Evolutionary conservation across 192 early-diverging fungal species (phyloP), one percentile per base, ranked within the genome.

Genomic region (Rhizoclosmatium sp.): DNA sequence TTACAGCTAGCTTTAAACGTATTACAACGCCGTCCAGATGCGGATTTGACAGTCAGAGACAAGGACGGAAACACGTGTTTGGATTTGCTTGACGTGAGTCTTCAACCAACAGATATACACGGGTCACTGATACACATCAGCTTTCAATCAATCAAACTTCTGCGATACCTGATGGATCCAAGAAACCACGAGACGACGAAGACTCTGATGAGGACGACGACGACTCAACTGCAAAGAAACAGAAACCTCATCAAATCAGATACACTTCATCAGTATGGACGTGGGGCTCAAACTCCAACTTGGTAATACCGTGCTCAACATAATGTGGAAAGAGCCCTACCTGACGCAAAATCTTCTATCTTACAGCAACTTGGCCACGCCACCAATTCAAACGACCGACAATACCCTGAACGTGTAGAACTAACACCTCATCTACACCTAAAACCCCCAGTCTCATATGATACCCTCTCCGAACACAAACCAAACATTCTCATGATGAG

Each of bases 211-310:
- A 65, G 16, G 85, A 90, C 82, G 81, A 23, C 14, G 88, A 78
- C 78, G 84, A 65, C 73, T 47, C 80, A 86, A 40, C 39, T 83
- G 12, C 86, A 7, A 72, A 82, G 3, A 42, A 71, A 65, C 44
- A 80, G 68, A 1, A 54, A 46, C 39, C 80, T 76, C 60, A 75
- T 42, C 77, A 48, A 40, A 21, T 47, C 70, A 59, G 23, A 65
- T 65, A 75, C 80, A 23, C 76, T 58, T 86, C 75, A 19, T 75
- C 82, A 56, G 70, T 94, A 1, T 95, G 92, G 80, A 92, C 91
- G 1, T 95, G 93, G 93, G 93, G 93, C 41, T 76, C 84, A 40
- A 94, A 94, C 62, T 82, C 60, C 66, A 93, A 92, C 75, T 23
- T 76, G 10, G 75, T 92, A 89, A 56, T 85, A 89, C 0, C 47